Evolutionary conservation across 1,284 basidiomycete genomes (phyloP).

Genomic region (Stereum hirsutum): DNA sequence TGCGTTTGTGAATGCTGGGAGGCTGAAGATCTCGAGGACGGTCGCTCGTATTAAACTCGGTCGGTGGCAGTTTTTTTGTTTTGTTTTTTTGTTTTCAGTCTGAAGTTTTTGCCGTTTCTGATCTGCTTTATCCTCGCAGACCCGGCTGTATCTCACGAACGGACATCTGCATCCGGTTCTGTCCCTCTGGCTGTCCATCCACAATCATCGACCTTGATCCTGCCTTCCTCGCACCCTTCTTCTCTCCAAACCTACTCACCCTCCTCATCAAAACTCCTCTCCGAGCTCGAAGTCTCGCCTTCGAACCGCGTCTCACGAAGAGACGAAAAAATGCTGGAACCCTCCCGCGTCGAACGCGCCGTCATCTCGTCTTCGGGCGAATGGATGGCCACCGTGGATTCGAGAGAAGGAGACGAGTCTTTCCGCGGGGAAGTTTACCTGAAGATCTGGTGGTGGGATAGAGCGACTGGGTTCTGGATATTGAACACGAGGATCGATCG

Average conservation of each 20-base stretch:
- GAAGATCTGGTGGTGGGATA: conserved; percentile 88
- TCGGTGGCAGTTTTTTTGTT: conserved; percentile 26
- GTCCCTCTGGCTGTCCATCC: conserved; percentile 68
- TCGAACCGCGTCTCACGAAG: conserved; percentile 86
- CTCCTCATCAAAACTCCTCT: conserved; percentile 59
- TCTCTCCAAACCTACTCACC: conserved; percentile 90
- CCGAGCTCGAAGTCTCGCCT: conserved; percentile 89
- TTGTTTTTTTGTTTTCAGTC: not conserved
- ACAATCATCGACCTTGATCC: conserved; percentile 66
- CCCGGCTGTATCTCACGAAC: conserved; percentile 30
- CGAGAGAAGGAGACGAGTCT: conserved; percentile 56
- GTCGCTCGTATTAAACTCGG: conserved; percentile 78
- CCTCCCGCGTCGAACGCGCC: conserved; percentile 67
- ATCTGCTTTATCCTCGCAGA: conserved; percentile 25
- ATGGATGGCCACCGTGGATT: conserved; percentile 94
- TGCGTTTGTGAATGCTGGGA: conserved; percentile 68
- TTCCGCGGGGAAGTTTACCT: conserved; percentile 69
- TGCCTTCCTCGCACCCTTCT: conserved; percentile 92
- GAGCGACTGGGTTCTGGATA: conserved; percentile 50
- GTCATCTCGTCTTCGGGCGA: conserved; percentile 62
- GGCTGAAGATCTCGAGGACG: conserved; percentile 64
- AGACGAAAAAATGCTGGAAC: conserved; percentile 75
- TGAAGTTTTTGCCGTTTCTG: not conserved
- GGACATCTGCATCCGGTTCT: conserved; percentile 30
- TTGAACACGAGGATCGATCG: conserved; percentile 86